Evolutionary conservation across 192 early-diverging fungal species (phyloP).

Genomic region (Geranomyces michiganensis): DNA sequence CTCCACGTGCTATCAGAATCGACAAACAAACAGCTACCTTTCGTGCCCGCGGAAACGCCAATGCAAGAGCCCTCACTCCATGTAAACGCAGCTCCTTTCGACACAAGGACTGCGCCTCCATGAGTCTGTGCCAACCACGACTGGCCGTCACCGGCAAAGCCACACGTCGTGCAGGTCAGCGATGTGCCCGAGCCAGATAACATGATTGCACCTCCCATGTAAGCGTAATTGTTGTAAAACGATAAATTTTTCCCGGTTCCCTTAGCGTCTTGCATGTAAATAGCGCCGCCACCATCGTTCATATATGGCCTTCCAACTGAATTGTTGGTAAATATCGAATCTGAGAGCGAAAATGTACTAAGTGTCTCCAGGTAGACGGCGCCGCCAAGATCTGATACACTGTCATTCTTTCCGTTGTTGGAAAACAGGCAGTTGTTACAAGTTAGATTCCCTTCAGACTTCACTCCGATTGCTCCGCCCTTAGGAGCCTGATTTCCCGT

Average conservation of each 20-base stretch:
- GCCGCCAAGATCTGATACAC: neutral
- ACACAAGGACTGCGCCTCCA: neutral
- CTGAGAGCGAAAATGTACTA: neutral
- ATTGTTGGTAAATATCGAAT: neutral
- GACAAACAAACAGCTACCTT: neutral
- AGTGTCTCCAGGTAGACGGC: neutral
- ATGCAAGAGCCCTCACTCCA: neutral
- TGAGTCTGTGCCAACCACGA: neutral
- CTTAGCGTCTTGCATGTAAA: neutral
- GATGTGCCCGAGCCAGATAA: too few species aligned
- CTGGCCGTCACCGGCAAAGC: neutral
- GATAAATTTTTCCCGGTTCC: neutral
- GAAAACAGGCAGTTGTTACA: neutral
- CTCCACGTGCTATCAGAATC: neutral
- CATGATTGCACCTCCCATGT: neutral
- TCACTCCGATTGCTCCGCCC: neutral
- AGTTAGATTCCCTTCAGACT: neutral
- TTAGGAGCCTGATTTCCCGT: neutral
- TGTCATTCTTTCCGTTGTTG: neutral
- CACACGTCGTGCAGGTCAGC: neutral
- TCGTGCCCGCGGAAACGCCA: neutral
- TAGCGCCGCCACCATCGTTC: conserved; percentile 1
- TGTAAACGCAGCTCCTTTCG: neutral
- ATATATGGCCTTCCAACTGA: neutral
- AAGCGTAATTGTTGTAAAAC: neutral